A percentile compares a stretch with the other conserved stretches of the same genome.
Conservation (phyloP, 805 yeast species). For the Phaffomyces opuntiae region DNA sequence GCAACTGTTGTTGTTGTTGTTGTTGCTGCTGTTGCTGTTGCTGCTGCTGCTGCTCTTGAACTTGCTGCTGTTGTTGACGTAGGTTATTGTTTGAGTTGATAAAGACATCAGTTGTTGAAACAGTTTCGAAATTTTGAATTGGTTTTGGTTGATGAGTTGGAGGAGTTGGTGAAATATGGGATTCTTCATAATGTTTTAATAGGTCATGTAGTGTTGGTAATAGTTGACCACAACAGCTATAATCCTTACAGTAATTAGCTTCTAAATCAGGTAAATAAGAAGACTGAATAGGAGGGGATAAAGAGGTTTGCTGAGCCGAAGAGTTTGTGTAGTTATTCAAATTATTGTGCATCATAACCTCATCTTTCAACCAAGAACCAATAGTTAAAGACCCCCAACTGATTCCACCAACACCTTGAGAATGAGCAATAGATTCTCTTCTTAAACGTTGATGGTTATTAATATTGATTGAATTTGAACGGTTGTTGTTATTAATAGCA, state of each 20-base stretch:
- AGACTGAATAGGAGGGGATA: conserved; percentile 61
- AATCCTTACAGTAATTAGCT: conserved; percentile 94
- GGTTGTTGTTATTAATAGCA: conserved; percentile 4
- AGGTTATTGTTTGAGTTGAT: conserved; percentile 31
- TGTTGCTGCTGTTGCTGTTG: conserved; percentile 6
- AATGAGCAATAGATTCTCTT: conserved; percentile 88
- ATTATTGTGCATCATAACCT: conserved; percentile 53
- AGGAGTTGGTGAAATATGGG: conserved; percentile 70
- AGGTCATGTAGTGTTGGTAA: conserved; percentile 92
- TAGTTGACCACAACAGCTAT: conserved; percentile 89
- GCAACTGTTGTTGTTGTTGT: conserved; percentile 15
- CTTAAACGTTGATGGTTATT: conserved; percentile 46
- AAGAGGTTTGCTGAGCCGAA: conserved; percentile 9
- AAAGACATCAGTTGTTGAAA: conserved; percentile 89
- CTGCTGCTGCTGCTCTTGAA: conserved; percentile 41
- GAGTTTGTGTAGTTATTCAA: conserved; percentile 14
- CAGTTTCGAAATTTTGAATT: conserved; percentile 73
- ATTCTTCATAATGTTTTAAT: conserved; percentile 91
- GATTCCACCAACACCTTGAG: conserved; percentile 97
- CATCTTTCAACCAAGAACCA: conserved; percentile 95
- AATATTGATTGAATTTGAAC: conserved; percentile 19
- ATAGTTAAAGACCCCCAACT: conserved; percentile 95
- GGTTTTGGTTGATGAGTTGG: conserved; percentile 41
- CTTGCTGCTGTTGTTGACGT: conserved; percentile 8
- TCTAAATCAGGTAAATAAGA: conserved; percentile 88